Percentiles rank a stretch among this genome's conserved stretches.
Conservation (phyloP, 2,329 filamentous ascomycete species). For the Setomelanomma holmii region DNA sequence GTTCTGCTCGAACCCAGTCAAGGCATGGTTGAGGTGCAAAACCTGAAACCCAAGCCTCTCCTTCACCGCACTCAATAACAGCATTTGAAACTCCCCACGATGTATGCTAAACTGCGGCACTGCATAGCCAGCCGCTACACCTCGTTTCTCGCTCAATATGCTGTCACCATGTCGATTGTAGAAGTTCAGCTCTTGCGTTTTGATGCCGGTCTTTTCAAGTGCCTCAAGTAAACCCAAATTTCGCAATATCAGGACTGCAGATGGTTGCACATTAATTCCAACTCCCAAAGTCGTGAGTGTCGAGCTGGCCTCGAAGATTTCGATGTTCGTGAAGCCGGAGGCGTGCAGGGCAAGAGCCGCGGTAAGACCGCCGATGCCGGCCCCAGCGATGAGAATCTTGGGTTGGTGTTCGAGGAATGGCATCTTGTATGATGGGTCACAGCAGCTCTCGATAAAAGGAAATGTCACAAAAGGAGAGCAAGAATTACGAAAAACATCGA, state of each 20-base stretch:
- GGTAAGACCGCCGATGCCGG: constrained; percentile 79
- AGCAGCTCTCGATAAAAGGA: neutral
- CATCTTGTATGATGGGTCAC: constrained; percentile 14
- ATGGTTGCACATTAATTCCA: constrained; percentile 57
- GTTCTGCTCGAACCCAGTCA: constrained; percentile 48
- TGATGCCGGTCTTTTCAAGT: constrained; percentile 50
- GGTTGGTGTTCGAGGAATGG: constrained; percentile 28
- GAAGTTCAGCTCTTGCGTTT: constrained; percentile 54
- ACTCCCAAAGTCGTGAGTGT: constrained; percentile 54
- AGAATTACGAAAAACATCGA: neutral
- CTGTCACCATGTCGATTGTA: constrained; percentile 55
- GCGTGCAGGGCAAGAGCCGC: constrained; percentile 74
- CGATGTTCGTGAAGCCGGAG: constrained; percentile 63
- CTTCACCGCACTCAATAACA: constrained; percentile 52
- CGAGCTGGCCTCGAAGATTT: constrained; percentile 53
- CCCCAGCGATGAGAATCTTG: constrained; percentile 36
- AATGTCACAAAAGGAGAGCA: neutral
- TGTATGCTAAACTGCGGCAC: constrained; percentile 57
- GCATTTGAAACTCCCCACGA: constrained; percentile 55
- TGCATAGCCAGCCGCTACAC: constrained; percentile 50
- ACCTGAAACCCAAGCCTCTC: constrained; percentile 49
- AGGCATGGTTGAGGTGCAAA: constrained; percentile 51
- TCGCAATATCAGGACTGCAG: constrained; percentile 54
- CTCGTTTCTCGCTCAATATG: constrained; percentile 54
- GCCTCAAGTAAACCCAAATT: constrained; percentile 53